A percentile compares a stretch with the other conserved stretches of the same genome.
Evolutionary conservation across 495 filamentous ascomycete genomes (phyloP).

Genomic region (Talaromyces thailandensis): DNA sequence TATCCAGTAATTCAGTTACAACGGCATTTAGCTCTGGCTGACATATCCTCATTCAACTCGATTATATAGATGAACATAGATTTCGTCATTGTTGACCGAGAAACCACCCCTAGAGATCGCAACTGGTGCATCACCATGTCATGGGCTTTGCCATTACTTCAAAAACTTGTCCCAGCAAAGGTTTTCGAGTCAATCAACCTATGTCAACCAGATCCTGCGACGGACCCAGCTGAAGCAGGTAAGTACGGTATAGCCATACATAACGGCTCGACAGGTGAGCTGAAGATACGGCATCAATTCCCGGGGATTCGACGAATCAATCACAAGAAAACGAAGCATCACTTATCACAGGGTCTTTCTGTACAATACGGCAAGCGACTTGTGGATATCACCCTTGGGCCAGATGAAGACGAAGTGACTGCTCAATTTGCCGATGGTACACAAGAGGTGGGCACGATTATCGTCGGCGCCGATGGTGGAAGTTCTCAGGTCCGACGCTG

Average conservation of each 20-base stretch:
- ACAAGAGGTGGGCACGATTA: not conserved
- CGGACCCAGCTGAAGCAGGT: not conserved
- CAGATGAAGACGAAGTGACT: not conserved
- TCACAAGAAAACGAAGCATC: not conserved
- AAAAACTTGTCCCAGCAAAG: not conserved
- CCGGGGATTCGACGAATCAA: not conserved
- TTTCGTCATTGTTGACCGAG: constrained; percentile 1
- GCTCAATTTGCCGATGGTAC: not conserved
- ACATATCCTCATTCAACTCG: not conserved
- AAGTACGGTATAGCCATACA: not conserved
- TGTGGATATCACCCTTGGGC: not conserved
- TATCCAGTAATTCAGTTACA: not conserved
- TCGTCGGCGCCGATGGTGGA: not conserved
- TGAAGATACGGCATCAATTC: not conserved
- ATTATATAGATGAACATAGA: not conserved
- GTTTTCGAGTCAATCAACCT: not conserved
- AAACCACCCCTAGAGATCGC: constrained; percentile 1
- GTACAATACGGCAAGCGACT: not conserved
- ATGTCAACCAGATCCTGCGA: not conserved
- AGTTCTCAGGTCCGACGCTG: not conserved
- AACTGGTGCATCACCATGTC: constrained; percentile 1
- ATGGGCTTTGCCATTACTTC: not conserved
- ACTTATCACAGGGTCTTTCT: not conserved
- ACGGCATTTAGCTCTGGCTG: not conserved
- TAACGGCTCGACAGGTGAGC: not conserved